Evolutionary conservation across 2,329 filamentous ascomycete species (phyloP).

Genomic region (Orbilia oligospora): DNA sequence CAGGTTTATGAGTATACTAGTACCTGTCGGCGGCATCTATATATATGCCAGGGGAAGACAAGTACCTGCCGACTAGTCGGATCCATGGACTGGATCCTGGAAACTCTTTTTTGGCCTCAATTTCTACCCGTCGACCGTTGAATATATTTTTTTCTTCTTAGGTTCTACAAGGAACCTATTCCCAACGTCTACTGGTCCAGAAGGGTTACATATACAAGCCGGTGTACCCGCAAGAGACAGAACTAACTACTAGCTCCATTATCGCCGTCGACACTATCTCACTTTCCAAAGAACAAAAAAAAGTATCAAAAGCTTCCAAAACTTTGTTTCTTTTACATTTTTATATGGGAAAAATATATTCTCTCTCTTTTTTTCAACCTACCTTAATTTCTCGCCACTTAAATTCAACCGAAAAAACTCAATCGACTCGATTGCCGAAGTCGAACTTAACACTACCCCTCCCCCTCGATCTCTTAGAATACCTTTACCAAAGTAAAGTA

Average conservation of each 20-base stretch:
- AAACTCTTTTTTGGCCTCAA: not conserved
- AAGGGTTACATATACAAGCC: constrained; percentile 16
- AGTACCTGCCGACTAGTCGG: constrained; percentile 5
- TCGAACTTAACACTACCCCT: not conserved
- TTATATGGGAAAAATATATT: not conserved
- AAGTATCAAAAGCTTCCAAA: not conserved
- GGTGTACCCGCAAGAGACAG: constrained; percentile 13
- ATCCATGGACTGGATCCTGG: constrained; percentile 20
- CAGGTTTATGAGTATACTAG: not conserved
- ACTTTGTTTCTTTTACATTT: not conserved
- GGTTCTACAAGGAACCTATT: constrained; percentile 2
- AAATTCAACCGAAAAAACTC: constrained; percentile 10
- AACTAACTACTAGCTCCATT: constrained; percentile 16
- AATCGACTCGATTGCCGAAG: constrained; percentile 14
- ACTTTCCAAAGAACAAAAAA: not conserved
- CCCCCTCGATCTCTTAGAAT: not conserved
- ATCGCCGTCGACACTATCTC: not conserved
- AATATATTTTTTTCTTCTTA: not conserved
- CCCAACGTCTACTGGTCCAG: not conserved
- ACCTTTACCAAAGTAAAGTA: constrained; percentile 6
- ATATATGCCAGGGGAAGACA: constrained; percentile 25
- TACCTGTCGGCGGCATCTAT: not conserved
- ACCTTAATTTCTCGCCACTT: constrained; percentile 3
- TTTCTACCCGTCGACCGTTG: constrained; percentile 2
- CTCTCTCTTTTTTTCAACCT: not conserved